Evolutionary conservation across 1,284 basidiomycete species (phyloP).

Genomic region (Boletus smithii): DNA sequence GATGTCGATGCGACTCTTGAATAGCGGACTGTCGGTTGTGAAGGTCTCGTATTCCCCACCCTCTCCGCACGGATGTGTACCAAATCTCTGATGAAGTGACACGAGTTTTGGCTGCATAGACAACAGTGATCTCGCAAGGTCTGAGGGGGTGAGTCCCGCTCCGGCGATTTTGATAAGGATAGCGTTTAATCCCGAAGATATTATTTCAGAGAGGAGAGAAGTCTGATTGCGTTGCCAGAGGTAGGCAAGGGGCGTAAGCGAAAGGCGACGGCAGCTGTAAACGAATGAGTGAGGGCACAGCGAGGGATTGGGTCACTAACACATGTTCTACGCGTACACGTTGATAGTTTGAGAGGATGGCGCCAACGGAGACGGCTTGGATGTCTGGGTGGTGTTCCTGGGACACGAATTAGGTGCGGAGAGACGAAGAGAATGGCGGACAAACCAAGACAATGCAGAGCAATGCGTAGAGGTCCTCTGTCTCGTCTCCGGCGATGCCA

Average conservation of each 20-base stretch:
- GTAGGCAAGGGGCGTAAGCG: conserved; percentile 79
- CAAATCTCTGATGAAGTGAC: conserved; percentile 81
- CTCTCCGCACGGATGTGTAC: conserved; percentile 94
- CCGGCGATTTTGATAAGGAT: conserved; percentile 97
- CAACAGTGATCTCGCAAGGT: conserved; percentile 77
- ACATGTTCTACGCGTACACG: conserved; percentile 97
- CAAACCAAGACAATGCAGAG: conserved; percentile 75
- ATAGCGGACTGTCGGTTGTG: conserved; percentile 88
- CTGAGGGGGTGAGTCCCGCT: conserved; percentile 75
- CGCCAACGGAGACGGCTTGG: conserved; percentile 89
- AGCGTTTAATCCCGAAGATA: conserved; percentile 73
- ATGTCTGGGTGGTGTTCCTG: conserved; percentile 80
- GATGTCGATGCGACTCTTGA: conserved; percentile 77
- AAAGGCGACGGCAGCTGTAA: conserved; percentile 75
- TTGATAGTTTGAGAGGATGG: conserved; percentile 97
- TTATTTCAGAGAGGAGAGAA: conserved; percentile 86
- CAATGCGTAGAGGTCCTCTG: conserved; percentile 88
- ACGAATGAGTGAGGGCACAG: conserved; percentile 11
- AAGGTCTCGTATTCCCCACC: conserved; percentile 98
- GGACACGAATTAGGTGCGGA: conserved; percentile 2
- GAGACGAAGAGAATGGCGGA: conserved; percentile 10
- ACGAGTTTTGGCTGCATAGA: conserved; percentile 75
- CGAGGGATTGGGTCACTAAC: conserved; percentile 41
- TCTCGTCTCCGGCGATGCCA: conserved; percentile 83
- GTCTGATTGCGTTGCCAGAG: conserved; percentile 93